Base-by-base conservation (phyloP, 2,329 filamentous ascomycete species). In the Dactylellina sp. region DNA sequence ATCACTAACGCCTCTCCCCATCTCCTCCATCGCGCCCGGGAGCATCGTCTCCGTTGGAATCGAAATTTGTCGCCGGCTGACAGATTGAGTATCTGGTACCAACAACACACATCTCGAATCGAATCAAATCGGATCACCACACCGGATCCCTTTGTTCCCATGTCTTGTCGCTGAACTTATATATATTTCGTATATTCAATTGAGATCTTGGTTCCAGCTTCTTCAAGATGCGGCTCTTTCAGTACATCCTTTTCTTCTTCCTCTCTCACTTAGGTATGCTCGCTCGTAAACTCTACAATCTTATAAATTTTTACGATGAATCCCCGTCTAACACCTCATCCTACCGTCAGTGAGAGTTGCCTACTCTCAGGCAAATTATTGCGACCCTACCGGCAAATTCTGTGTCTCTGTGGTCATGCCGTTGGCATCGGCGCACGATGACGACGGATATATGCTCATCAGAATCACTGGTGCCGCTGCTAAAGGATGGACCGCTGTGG, bases 401-500 rank as follows among this genome's bases (percentile, higher is more conserved):
- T 72, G 68, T 28, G 39, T 64, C 18, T 65, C 68, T 16, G 60
- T 72, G 22, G 68, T 72, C 7, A 72, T 72, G 68, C 68, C 68
- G 0, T 25, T 72, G 6, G 60, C 22, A 2, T 60, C 37, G 7
- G 60, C 68, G 4, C 68, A 61, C 42, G 53, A 65, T 28, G 68
- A 72, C 11, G 53, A 65, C 44, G 68, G 68, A 25, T 65, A 77
- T 28, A 70, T 77, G 44, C 77, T 71, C 42, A 57, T 78, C 24
- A 75, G 76, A 44, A 60, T 78, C 46, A 76, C 68, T 16, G 77
- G 75, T 20, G 76, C 77, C 7, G 42, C 52, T n/a, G 75, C 64
- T n/a, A 70, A 76, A 56, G 77, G 77, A 24, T 84, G 83, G 83
- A 80, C 83, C 7, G 82, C 79, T 1, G 79, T 83, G 12, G 83